phyloP scores from a whole-genome alignment of 805 yeast species.

The Limtongia smithiae region DNA sequence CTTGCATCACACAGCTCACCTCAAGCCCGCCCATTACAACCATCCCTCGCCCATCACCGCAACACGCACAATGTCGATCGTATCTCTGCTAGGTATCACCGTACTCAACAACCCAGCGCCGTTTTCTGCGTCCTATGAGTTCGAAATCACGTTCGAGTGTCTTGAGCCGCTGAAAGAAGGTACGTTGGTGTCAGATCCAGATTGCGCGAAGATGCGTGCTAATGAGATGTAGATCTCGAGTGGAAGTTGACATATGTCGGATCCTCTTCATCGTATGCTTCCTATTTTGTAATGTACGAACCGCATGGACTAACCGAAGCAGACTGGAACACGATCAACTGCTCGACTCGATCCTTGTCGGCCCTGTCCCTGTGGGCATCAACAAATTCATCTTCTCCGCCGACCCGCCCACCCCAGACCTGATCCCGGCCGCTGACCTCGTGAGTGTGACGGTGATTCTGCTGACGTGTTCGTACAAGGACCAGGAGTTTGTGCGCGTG shows the following conservation, averaged over 20 bases:
- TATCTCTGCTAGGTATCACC: constrained; percentile 68
- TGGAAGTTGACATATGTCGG: constrained; percentile 98
- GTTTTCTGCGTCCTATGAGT: constrained; percentile 89
- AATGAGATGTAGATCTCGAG: constrained; percentile 59
- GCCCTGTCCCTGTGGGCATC: constrained; percentile 97
- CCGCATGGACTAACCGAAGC: not conserved
- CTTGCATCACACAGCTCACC: no score
- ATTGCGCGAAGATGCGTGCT: not conserved
- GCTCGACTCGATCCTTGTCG: constrained; percentile 91
- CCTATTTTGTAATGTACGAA: not conserved
- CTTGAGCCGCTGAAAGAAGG: constrained; percentile 78
- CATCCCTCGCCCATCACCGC: no score
- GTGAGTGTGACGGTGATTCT: constrained; percentile 93
- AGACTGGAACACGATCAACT: constrained; percentile 91
- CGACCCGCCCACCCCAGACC: constrained; percentile 93
- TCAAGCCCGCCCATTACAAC: no score
- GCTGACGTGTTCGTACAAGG: constrained; percentile 88
- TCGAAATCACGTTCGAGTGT: constrained; percentile 97
- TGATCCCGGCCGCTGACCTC: constrained; percentile 92
- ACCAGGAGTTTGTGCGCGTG: constrained; percentile 91
- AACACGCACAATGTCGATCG: constrained; percentile 30
- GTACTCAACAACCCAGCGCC: constrained; percentile 93
- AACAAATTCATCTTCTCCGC: constrained; percentile 90
- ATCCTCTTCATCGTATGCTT: constrained; percentile 67
- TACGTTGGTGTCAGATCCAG: constrained; percentile 17